These are phyloP conservation scores for Notholithocarpus densiflorus DNA, from an alignment of 306 rosid genomes.

Conservation along the genomic window DNA sequence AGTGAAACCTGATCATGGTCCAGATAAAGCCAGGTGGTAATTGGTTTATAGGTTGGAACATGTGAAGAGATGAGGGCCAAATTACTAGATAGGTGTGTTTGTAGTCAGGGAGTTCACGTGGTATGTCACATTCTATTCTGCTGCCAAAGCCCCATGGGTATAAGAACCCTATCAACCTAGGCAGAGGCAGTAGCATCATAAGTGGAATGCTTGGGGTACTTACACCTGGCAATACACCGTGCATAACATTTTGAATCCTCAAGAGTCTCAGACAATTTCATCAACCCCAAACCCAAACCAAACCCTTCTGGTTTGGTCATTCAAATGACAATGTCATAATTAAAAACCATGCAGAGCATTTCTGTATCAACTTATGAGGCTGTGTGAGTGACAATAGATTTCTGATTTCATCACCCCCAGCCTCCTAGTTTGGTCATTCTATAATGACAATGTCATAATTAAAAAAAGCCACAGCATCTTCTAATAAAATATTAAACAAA, in stretches of 20 bases:
- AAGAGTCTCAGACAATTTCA: background rate
- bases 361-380: background rate
- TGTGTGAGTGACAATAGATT: too few relatives aligned
- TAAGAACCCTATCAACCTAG: background rate
- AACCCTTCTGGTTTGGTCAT: background rate
- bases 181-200: background rate
- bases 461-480: too few relatives aligned
- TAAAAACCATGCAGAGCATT: background rate
- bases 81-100: background rate
- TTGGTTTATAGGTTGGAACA: background rate
- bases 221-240: background rate
- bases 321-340: background rate
- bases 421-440: background rate
- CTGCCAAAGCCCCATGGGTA: background rate
- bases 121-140: slow-evolving; percentile 3
- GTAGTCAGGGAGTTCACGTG: background rate
- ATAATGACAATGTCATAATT: background rate
- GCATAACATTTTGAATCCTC: background rate
- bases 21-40: background rate
- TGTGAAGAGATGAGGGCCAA: background rate
- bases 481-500: too few relatives aligned
- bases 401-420: background rate
- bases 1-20: too few relatives aligned
- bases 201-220: background rate
- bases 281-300: background rate